Base-by-base conservation (phyloP, 371 early-diverging fungal species). In the Fennellomyces sp. region DNA sequence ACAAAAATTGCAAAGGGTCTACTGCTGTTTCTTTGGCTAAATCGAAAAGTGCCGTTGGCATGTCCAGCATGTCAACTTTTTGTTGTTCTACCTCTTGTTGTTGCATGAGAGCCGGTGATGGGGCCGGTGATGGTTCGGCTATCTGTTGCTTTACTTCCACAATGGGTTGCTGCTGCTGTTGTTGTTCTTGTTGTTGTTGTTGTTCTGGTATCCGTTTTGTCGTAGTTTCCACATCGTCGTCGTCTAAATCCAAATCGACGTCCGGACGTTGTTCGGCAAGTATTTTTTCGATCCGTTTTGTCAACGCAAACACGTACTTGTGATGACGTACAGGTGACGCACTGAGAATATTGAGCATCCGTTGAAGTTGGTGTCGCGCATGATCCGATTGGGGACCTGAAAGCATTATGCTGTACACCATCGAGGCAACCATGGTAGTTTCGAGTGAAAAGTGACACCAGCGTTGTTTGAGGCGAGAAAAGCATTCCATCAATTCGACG, bases 401-500 rank as follows among this genome's bases (percentile, higher is more conserved):
- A 5, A 61, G 42, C 52, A 48, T 38, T 11, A 30, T 52, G 6
- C 56, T 57, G 38, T 66, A 70, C 30, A 70, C 50, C 29, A 64
- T 61, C 13, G 58, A 42, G 8, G 65, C 62, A 28, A 65, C 55
- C 58, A 70, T 63, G 11, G 63, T 29, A 2, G 57, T 63, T 15
- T 63, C 70, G 19, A 70, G 45, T 15, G 70, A 66, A 33, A 70
- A 70, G 31, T 70, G 70, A 27, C 70, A 70, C 70, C 70, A 70
- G n/a, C 56, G 60, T 28, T 70, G 70, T n/a, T 66, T 48, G 21
- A 70, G 25, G 21, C 60, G 66, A 13, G 64, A 30, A 51, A 58
- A 70, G 45, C 66, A 66, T 19, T 63, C 70, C 2, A 70, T 45
- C 8, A 70, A 36, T 29, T 70, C 70, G 2, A 63, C 63, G 12